Evolutionary conservation across 2,329 filamentous ascomycete species (phyloP), one percentile per base, ranked within the genome.

Genomic region (Alternaria arbusti): DNA sequence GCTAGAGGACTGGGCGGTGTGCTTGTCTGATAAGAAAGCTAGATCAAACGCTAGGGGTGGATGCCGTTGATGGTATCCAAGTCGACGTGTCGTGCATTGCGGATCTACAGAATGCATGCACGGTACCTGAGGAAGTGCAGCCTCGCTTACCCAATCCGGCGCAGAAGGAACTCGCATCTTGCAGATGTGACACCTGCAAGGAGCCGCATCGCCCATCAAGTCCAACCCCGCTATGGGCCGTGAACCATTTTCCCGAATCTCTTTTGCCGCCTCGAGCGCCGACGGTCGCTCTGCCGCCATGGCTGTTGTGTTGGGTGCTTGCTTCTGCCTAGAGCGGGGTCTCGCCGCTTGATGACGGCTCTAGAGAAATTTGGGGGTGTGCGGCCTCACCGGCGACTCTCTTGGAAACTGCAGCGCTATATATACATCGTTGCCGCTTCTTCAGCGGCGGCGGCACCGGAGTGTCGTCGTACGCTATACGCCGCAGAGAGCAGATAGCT

Each of bases 241-340:
- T 23, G 26, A 36, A 20, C 28, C 30, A 55, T 28, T 28, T 28
- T 40, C 17, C 22, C 36, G 15, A 13, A 20, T 45, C 36, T 50
- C 17, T 26, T 25, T 17, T n/a, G 52, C 17, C 32, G 32, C 28
- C 36, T 36, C 22, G 20, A 45, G 59, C 52, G 54, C 54, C 57
- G 62, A 56, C 54, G 22, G 36, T 43, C 52, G 50, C 36, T 32
- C 28, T 43, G 47, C n/a, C 32, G 46, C 17, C 6, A 23, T 59
- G 23, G 10, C 45, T 57, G 47, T 25, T 59, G 51, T 57, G 47
- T 25, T 57, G 51, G 54, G 25, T 30, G 25, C 17, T 40, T 68
- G 25, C 17, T 40, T 68, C 59, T 61, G 50, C 54, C 54, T 66
- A 45, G 49, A 43, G 20, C 54, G 60, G 57, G 45, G 50, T 47